These are phyloP conservation scores for Myxozyma lipomycoides DNA, from an alignment of 805 yeast species.

Conservation along the genomic window DNA sequence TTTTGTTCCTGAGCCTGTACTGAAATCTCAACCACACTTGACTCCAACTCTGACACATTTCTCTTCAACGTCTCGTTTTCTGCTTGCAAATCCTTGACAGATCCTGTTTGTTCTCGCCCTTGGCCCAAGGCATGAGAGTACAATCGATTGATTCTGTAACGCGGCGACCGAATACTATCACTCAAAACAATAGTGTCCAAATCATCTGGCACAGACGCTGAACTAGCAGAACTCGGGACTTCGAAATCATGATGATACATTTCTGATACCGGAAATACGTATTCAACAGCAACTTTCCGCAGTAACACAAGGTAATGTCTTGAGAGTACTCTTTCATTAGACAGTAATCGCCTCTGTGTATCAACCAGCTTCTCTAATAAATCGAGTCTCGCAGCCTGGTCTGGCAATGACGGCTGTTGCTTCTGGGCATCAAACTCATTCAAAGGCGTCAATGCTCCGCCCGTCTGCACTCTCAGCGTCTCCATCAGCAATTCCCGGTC, in stretches of 20 bases:
- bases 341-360: slow-evolving; percentile 8
- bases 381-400: not conserved
- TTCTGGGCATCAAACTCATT: too few species aligned
- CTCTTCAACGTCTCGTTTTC: too few species aligned
- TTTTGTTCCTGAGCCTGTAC: not conserved
- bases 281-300: slow-evolving; percentile 6
- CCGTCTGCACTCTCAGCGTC: too few species aligned
- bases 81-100: not conserved
- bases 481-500: not conserved
- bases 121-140: not conserved
- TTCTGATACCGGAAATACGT: slow-evolving; percentile 13
- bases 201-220: not conserved
- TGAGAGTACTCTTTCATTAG: slow-evolving; percentile 1
- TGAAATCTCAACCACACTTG: too few species aligned
- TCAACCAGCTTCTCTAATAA: not conserved
- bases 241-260: not conserved
- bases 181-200: not conserved
- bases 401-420: not conserved
- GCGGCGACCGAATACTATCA: not conserved
- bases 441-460: too few species aligned
- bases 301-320: slow-evolving; percentile 7
- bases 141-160: not conserved
- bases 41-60: too few species aligned
- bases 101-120: not conserved
- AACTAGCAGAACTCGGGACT: not conserved